A percentile compares a stretch with the other conserved stretches of the same genome.
These are phyloP conservation scores for Fusarium sp. DNA, from an alignment of 2,329 filamentous ascomycete species.

Conservation along the genomic window DNA sequence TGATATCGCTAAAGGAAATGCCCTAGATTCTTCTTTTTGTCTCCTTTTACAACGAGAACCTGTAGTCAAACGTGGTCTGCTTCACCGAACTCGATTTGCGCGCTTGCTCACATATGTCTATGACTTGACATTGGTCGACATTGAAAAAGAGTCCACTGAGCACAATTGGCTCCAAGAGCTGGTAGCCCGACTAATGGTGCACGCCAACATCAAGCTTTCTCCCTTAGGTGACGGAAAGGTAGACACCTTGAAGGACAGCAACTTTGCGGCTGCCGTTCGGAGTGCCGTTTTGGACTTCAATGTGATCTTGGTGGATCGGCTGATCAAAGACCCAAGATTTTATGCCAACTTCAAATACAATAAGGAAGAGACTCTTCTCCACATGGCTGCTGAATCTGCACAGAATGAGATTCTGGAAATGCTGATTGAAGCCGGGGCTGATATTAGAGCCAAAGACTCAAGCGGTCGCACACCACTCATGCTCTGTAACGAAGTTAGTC, in stretches of 20 bases:
- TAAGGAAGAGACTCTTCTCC: conserved; percentile 30
- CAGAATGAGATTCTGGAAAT: conserved; percentile 43
- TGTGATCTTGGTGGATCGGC: conserved; percentile 39
- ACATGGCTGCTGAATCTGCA: conserved; percentile 44
- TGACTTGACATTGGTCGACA: conserved; percentile 35
- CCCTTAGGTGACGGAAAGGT: conserved; percentile 15
- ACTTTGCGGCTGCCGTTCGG: conserved; percentile 38
- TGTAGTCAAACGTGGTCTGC: conserved; percentile 14
- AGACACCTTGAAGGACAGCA: conserved; percentile 20
- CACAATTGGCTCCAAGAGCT: conserved; percentile 24
- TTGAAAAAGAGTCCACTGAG: conserved; percentile 1
- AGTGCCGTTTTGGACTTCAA: conserved; percentile 43
- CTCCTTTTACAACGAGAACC: conserved; percentile 25
- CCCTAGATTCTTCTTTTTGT: conserved; percentile 31
- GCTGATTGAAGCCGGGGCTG: conserved; percentile 43
- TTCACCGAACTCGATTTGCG: conserved; percentile 26
- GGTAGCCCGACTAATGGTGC: conserved; percentile 26
- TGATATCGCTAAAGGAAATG: neutral
- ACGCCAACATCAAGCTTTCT: conserved; percentile 23
- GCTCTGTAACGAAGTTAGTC: conserved; percentile 43
- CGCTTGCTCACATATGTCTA: conserved; percentile 40
- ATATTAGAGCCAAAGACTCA: conserved; percentile 44
- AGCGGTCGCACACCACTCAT: conserved; percentile 51
- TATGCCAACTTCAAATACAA: conserved; percentile 41
- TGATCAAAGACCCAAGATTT: conserved; percentile 46